Evolutionary conservation across 2,329 filamentous ascomycete genomes (phyloP).

Genomic region (Fusarium musae): DNA sequence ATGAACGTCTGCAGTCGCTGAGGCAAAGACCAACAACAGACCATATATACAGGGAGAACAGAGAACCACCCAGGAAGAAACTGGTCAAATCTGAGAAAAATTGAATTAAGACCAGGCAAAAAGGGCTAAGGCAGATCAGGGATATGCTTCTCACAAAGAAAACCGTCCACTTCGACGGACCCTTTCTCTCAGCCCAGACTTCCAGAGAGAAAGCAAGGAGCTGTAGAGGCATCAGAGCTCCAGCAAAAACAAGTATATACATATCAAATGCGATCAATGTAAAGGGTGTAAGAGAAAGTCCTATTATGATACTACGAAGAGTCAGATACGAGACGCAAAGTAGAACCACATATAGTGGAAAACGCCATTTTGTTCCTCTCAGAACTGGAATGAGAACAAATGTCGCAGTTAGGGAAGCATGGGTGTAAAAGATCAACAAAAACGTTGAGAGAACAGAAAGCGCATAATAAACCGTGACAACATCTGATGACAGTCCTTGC

Average conservation of each 20-base stretch:
- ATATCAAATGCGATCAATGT: too few species aligned
- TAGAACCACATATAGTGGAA: accelerated
- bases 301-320: not conserved
- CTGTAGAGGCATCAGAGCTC: accelerated
- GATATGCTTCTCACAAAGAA: accelerated
- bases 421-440: not conserved
- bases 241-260: too few species aligned
- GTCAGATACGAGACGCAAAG: not conserved
- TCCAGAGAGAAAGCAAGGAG: not conserved
- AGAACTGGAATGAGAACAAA: accelerated
- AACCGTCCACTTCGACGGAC: not conserved
- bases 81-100: too few species aligned
- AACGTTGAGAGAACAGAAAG: too few species aligned
- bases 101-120: accelerated
- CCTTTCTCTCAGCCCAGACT: not conserved
- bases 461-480: too few species aligned
- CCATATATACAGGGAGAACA: not conserved
- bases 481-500: too few species aligned
- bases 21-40: not conserved
- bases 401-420: not conserved
- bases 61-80: too few species aligned
- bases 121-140: not conserved
- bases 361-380: not conserved
- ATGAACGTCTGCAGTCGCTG: not conserved
- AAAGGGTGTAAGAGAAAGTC: too few species aligned